These are phyloP conservation scores for Solanum boliviense DNA, from an alignment of 257 asterid species.

Conservation along the genomic window DNA sequence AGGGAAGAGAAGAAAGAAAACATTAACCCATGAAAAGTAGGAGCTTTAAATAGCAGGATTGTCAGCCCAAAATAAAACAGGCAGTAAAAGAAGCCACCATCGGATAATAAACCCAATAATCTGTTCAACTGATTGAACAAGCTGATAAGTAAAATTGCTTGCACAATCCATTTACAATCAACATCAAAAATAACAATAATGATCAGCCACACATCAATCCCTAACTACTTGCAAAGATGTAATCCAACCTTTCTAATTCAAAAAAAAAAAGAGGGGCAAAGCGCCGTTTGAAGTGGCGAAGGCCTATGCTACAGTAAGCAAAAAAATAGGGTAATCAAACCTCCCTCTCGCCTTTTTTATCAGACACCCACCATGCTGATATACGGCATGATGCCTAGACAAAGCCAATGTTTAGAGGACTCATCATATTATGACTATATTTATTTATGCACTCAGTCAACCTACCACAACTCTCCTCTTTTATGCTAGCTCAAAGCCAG, in stretches of 20 bases:
- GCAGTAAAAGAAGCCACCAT: background rate
- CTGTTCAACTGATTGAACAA: background rate
- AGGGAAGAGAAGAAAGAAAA: background rate
- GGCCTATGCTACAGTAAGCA: too few species aligned
- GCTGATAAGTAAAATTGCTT: background rate
- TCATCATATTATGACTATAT: background rate
- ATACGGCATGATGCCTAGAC: background rate
- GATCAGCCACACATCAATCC: background rate
- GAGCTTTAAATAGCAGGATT: background rate
- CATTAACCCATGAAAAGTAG: background rate
- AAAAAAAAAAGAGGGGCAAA: too few species aligned
- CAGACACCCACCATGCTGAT: background rate
- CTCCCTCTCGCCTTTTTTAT: background rate
- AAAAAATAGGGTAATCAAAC: background rate
- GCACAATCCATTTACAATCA: background rate
- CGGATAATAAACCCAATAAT: background rate
- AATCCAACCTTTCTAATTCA: background rate
- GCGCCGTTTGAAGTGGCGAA: too few species aligned
- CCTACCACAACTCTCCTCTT: background rate
- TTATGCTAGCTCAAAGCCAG: background rate
- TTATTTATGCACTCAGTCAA: background rate
- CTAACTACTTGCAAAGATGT: background rate
- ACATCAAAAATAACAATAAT: background rate
- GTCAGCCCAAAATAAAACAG: background rate
- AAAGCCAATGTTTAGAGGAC: background rate